These are phyloP conservation scores for Fusarium poae DNA, from an alignment of 2,329 filamentous ascomycete genomes.

Conservation along the genomic window DNA sequence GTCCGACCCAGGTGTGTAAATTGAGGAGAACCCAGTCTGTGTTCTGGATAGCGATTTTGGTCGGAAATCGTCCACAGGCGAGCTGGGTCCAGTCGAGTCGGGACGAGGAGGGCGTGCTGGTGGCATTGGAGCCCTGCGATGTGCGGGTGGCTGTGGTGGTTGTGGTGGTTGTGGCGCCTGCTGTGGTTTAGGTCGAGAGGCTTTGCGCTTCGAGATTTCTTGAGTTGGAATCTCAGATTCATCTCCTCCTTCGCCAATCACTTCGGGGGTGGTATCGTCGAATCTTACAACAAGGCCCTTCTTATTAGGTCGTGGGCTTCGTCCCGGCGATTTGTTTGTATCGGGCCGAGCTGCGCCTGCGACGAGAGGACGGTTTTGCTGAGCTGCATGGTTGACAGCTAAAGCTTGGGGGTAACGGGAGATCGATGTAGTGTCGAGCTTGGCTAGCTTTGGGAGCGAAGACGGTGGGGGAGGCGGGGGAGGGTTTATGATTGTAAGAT, in stretches of 20 bases:
- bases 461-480: slow-evolving; percentile 60
- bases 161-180: slow-evolving; percentile 9
- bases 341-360: slow-evolving; percentile 55
- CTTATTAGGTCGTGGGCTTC: slow-evolving; percentile 63
- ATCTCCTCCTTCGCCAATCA: slow-evolving; percentile 94
- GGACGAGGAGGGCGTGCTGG: slow-evolving; percentile 34
- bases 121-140: slow-evolving; percentile 36
- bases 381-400: slow-evolving; percentile 59
- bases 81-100: slow-evolving; percentile 11
- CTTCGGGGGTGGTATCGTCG: slow-evolving; percentile 75
- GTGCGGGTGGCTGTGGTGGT: slow-evolving; percentile 49
- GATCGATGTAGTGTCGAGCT: slow-evolving; percentile 68
- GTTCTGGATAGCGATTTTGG: slow-evolving; percentile 62
- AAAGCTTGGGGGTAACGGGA: slow-evolving; percentile 68
- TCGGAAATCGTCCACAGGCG: slow-evolving; percentile 60
- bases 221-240: slow-evolving; percentile 79
- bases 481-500: slow-evolving; percentile 66
- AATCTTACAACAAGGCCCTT: slow-evolving; percentile 83
- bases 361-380: slow-evolving; percentile 60
- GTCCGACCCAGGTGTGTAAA: slow-evolving; percentile 43
- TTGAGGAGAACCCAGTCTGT: slow-evolving; percentile 49
- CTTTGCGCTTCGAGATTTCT: slow-evolving; percentile 75
- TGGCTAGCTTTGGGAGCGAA: slow-evolving; percentile 63
- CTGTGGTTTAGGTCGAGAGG: slow-evolving; percentile 48
- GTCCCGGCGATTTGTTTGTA: slow-evolving; percentile 59